These are phyloP conservation scores for Amborella trichopoda DNA, from an alignment of 164 flowering plant genomes.

Conservation along the genomic window DNA sequence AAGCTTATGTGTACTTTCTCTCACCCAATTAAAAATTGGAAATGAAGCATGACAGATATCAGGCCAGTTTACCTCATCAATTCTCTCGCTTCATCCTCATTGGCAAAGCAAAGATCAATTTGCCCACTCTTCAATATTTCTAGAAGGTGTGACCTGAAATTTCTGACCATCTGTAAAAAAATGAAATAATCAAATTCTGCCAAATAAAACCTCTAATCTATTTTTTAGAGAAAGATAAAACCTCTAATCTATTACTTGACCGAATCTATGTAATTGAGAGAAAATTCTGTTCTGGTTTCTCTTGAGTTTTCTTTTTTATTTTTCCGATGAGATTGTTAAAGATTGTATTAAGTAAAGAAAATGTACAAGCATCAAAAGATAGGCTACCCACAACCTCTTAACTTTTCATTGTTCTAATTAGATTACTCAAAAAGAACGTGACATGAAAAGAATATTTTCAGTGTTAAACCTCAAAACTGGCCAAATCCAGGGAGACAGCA, in stretches of 20 bases:
- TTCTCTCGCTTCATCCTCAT: conserved; percentile 94
- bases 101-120: conserved; percentile 93
- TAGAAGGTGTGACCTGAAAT: conserved; percentile 47
- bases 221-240: background rate
- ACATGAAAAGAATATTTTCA: background rate
- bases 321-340: too few relatives aligned
- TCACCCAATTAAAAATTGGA: background rate
- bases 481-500: conserved; percentile 68
- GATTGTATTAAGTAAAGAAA: too few relatives aligned
- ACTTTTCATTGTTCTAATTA: background rate
- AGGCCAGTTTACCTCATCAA: conserved; percentile 44
- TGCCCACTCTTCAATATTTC: conserved; percentile 64
- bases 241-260: too few relatives aligned
- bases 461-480: conserved; percentile 90
- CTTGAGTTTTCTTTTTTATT: too few relatives aligned
- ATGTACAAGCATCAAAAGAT: too few relatives aligned
- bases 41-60: background rate
- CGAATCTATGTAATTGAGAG: too few relatives aligned
- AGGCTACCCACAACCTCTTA: background rate
- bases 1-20: background rate
- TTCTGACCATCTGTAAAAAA: conserved; percentile 75
- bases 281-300: too few relatives aligned
- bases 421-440: background rate
- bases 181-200: background rate
- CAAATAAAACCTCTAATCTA: background rate